phyloP scores from a whole-genome alignment of 371 early-diverging fungal species.

The Rhizopus sp. region DNA sequence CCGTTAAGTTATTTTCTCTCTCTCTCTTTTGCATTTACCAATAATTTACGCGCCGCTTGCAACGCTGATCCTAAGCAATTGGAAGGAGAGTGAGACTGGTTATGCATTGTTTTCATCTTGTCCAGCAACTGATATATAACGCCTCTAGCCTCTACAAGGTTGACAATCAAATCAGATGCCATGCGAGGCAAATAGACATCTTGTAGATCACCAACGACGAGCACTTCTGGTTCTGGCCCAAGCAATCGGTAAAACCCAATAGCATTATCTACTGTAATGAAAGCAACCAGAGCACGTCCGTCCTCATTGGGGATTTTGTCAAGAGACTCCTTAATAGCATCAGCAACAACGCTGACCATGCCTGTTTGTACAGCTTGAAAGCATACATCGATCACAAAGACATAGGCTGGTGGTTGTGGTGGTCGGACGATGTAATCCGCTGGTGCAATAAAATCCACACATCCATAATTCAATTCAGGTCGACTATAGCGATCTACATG shows the following conservation, averaged over 20 bases:
- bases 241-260: constrained; percentile 78
- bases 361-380: constrained; percentile 72
- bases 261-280: constrained; percentile 76
- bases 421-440: constrained; percentile 80
- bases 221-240: constrained; percentile 77
- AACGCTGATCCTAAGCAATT: constrained; percentile 78
- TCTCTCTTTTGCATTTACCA: constrained; percentile 44
- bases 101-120: constrained; percentile 67
- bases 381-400: constrained; percentile 86
- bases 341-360: constrained; percentile 52
- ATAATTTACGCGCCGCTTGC: constrained; percentile 71
- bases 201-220: constrained; percentile 77
- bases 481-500: constrained; percentile 72
- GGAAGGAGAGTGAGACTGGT: constrained; percentile 47
- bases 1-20: not conserved
- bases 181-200: constrained; percentile 74
- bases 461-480: constrained; percentile 71
- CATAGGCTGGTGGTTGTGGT: constrained; percentile 82
- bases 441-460: constrained; percentile 83
- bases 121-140: constrained; percentile 63
- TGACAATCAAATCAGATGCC: constrained; percentile 78
- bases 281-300: constrained; percentile 73
- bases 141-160: constrained; percentile 65
- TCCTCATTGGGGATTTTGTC: constrained; percentile 80
- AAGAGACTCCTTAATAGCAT: constrained; percentile 64